Percentiles rank a stretch among this genome's conserved stretches.
Conservation (phyloP, 228 moss, liverwort and hornwort genomes). For the Sphagnum fallax region DNA sequence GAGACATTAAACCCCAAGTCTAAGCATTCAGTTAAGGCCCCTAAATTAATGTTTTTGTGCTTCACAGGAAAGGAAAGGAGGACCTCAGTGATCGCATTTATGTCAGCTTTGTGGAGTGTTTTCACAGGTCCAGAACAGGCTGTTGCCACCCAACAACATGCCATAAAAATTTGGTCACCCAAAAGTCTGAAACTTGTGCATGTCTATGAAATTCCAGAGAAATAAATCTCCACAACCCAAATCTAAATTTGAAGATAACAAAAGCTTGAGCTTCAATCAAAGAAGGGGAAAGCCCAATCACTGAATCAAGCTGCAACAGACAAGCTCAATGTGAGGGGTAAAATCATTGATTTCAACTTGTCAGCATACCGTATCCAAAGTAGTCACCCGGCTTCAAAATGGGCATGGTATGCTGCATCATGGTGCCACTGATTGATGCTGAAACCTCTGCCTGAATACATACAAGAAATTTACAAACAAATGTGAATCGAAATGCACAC, state of each 20-base stretch:
- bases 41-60: not conserved
- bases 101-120: slow-evolving; percentile 32
- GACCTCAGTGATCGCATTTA: slow-evolving; percentile 39
- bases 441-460: slow-evolving; percentile 41
- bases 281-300: too few species aligned
- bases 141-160: slow-evolving; percentile 14
- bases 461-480: too few species aligned
- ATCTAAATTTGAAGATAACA: not conserved
- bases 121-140: slow-evolving; percentile 35
- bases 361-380: slow-evolving; percentile 53
- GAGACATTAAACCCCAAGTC: not conserved
- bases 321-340: too few species aligned
- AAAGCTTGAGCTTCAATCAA: too few species aligned
- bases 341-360: not conserved
- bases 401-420: slow-evolving; percentile 21
- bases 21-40: not conserved
- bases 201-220: not conserved
- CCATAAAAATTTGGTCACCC: slow-evolving; percentile 6
- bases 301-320: too few species aligned
- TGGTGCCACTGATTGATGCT: slow-evolving; percentile 18
- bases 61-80: too few species aligned
- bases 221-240: not conserved
- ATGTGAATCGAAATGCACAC: too few species aligned
- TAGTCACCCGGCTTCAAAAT: slow-evolving; percentile 48
- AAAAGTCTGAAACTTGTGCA: not conserved